These are phyloP conservation scores for Volvariella volvacea DNA, from an alignment of 1,284 basidiomycete species.

Conservation along the genomic window DNA sequence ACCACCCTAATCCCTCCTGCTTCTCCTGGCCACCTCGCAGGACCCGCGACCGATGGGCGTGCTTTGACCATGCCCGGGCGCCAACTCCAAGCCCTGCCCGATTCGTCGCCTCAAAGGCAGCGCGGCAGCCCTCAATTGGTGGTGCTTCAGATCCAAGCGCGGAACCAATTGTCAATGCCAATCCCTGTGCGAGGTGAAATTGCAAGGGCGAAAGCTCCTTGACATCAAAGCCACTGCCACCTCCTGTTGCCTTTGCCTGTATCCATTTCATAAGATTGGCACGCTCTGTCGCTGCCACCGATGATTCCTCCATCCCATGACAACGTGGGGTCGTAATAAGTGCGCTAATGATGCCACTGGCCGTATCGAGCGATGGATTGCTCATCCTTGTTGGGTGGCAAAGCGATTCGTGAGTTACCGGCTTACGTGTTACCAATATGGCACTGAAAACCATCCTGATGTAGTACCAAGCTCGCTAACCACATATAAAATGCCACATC, in stretches of 20 bases:
- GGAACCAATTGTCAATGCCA: constrained; percentile 53
- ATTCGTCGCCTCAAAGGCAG: constrained; percentile 40
- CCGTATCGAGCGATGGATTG: too few species aligned
- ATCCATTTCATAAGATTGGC: constrained; percentile 13
- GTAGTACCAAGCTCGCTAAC: too few species aligned
- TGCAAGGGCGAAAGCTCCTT: constrained; percentile 23
- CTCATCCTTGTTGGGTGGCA: too few species aligned
- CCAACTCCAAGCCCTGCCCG: constrained; percentile 43
- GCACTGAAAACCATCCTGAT: too few species aligned
- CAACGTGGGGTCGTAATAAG: constrained; percentile 25
- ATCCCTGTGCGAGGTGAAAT: constrained; percentile 38
- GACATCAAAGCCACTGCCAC: constrained; percentile 1
- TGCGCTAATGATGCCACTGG: too few species aligned
- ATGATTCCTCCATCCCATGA: constrained; percentile 33
- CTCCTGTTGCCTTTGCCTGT: constrained; percentile 3
- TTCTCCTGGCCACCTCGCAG: constrained; percentile 7
- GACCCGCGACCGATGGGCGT: constrained; percentile 41
- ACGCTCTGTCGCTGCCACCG: constrained; percentile 29
- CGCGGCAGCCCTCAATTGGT: constrained; percentile 33
- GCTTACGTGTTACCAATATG: too few species aligned
- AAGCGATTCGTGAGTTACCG: too few species aligned
- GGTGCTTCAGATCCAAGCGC: constrained; percentile 45
- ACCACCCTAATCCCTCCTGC: constrained; percentile 37
- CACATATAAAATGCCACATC: too few species aligned
- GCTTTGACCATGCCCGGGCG: constrained; percentile 55